Evolutionary conservation across 106 monocot genomes (phyloP).

Genomic region (Dendrobium huoshanense): DNA sequence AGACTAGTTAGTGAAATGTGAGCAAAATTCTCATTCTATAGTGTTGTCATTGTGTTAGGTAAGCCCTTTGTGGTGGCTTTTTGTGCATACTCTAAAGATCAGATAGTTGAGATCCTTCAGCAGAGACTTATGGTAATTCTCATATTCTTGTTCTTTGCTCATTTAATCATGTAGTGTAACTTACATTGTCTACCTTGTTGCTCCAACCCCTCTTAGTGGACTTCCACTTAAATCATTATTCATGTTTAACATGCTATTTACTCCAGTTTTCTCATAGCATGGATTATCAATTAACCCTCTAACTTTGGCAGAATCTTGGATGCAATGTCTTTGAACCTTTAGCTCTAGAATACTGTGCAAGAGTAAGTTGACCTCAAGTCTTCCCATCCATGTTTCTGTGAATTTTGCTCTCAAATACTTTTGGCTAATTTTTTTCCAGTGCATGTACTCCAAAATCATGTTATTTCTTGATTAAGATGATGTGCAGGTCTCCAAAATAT

Average conservation of each 20-base stretch:
- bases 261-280: neutral
- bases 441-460: neutral
- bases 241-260: neutral
- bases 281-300: constrained; percentile 5
- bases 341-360: constrained; percentile 88
- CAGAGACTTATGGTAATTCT: constrained; percentile 73
- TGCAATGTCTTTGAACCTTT: constrained; percentile 67
- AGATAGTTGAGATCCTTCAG: constrained; percentile 76
- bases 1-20: neutral
- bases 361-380: constrained; percentile 46
- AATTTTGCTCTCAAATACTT: neutral
- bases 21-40: neutral
- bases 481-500: neutral
- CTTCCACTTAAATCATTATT: neutral
- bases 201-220: neutral
- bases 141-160: neutral
- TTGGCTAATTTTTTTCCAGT: constrained; percentile 2
- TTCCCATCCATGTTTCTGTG: neutral
- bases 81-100: constrained; percentile 79
- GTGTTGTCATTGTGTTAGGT: constrained; percentile 30
- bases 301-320: constrained; percentile 49
- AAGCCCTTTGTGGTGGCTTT: constrained; percentile 72
- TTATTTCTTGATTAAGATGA: neutral
- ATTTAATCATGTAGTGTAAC: neutral
- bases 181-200: neutral